Evolutionary conservation across 306 rosid species (phyloP).

Genomic region (Biancaea sappan): DNA sequence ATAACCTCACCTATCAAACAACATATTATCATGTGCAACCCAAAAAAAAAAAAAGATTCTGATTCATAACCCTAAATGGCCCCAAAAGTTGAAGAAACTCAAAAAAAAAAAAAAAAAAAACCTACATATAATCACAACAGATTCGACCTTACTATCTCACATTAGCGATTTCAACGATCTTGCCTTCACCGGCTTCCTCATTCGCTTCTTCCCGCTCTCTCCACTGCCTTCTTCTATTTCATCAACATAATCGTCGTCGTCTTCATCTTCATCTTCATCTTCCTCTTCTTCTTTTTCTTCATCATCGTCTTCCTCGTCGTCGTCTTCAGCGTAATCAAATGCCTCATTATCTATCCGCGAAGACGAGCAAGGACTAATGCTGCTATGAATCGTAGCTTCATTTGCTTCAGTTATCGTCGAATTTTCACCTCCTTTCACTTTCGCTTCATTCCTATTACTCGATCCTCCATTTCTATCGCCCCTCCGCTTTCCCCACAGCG

Average conservation of each 20-base stretch:
- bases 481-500: constrained; percentile 61
- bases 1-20: constrained; percentile 52
- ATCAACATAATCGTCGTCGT: constrained; percentile 23
- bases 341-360: constrained; percentile 31
- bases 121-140: constrained; percentile 11
- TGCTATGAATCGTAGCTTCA: not conserved
- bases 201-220: constrained; percentile 51
- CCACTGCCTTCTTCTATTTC: not conserved
- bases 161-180: constrained; percentile 85
- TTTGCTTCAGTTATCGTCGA: not conserved
- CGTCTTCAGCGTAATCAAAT: constrained; percentile 52
- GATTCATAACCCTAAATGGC: constrained; percentile 50
- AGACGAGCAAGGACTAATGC: constrained; percentile 12
- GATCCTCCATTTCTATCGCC: constrained; percentile 50
- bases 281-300: not conserved
- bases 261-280: constrained; percentile 44
- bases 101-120: constrained; percentile 26
- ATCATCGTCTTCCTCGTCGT: constrained; percentile 40
- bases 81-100: not conserved
- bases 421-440: not conserved
- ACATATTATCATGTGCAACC: constrained; percentile 30
- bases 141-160: constrained; percentile 48
- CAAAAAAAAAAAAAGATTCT: not conserved
- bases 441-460: not conserved
- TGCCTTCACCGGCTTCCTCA: constrained; percentile 84